A percentile compares a stretch with the other conserved stretches of the same genome.
phyloP scores from a whole-genome alignment of 257 asterid genomes.

The Galeopsis tetrahit region DNA sequence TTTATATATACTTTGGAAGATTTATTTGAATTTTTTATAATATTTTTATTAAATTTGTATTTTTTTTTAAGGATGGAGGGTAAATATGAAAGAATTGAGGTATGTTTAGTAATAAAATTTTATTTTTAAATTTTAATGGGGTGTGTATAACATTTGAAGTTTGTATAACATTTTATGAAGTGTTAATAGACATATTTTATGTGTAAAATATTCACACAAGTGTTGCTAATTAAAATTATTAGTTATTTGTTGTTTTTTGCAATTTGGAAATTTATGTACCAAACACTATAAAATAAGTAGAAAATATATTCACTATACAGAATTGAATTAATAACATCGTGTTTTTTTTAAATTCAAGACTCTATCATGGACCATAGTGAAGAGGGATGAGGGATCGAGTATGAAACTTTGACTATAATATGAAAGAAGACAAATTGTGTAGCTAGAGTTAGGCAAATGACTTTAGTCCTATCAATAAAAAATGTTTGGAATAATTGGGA shows the following conservation, averaged over 20 bases:
- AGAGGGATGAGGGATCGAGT: background rate
- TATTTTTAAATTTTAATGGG: too few relatives aligned
- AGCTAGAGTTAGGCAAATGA: constrained; percentile 47
- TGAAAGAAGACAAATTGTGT: constrained; percentile 33
- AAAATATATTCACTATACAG: background rate
- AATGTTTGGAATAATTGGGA: constrained; percentile 35
- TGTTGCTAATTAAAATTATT: too few relatives aligned
- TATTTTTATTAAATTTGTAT: too few relatives aligned
- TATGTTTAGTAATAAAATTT: too few relatives aligned
- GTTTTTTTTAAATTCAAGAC: background rate
- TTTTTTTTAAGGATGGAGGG: too few relatives aligned
- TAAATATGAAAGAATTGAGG: too few relatives aligned
- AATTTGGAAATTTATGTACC: background rate
- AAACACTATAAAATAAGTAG: background rate
- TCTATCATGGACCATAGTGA: background rate
- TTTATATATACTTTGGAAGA: too few relatives aligned
- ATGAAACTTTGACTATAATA: constrained; percentile 34
- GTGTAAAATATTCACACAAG: too few relatives aligned
- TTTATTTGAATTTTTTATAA: too few relatives aligned
- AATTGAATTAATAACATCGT: background rate
- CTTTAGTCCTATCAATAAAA: constrained; percentile 36
- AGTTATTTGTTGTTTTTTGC: background rate
- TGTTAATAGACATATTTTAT: too few relatives aligned
- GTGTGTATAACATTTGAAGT: too few relatives aligned
- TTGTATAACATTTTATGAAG: too few relatives aligned